Evolutionary conservation across 345 rosid species (phyloP).

Genomic region (Toxicodendron radicans): DNA sequence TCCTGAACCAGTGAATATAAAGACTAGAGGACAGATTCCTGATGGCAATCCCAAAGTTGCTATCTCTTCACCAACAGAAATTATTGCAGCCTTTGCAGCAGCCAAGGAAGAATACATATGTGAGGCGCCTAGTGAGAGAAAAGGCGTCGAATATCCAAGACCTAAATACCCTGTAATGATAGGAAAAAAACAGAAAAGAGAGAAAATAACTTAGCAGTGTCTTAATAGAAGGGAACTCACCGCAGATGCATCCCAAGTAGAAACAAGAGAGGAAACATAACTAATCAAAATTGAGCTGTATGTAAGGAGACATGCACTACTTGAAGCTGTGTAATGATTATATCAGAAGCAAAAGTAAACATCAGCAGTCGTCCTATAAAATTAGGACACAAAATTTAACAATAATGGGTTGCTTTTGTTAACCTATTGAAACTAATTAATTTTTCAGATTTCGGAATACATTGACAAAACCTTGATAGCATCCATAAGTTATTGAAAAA

Average conservation of each 20-base stretch:
- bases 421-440: too few relatives aligned
- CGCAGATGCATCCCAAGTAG: background rate
- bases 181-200: background rate
- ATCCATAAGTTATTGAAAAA: too few relatives aligned
- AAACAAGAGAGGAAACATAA: too few relatives aligned
- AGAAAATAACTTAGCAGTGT: constrained; percentile 36
- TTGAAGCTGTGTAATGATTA: too few relatives aligned
- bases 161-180: constrained; percentile 33
- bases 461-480: too few relatives aligned
- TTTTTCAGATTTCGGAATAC: too few relatives aligned
- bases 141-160: constrained; percentile 58
- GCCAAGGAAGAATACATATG: constrained; percentile 59
- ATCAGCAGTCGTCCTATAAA: too few relatives aligned
- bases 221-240: background rate
- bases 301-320: too few relatives aligned
- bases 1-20: constrained; percentile 58
- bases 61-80: constrained; percentile 62
- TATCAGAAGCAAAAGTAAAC: too few relatives aligned
- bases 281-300: too few relatives aligned
- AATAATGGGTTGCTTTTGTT: too few relatives aligned
- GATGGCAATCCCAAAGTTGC: constrained; percentile 52
- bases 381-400: too few relatives aligned
- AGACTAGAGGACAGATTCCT: constrained; percentile 55
- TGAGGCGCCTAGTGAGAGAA: constrained; percentile 54
- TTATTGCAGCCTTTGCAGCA: constrained; percentile 65